These are phyloP conservation scores for Cyberlindnera bimundalis DNA, from an alignment of 805 yeast species.

Conservation along the genomic window DNA sequence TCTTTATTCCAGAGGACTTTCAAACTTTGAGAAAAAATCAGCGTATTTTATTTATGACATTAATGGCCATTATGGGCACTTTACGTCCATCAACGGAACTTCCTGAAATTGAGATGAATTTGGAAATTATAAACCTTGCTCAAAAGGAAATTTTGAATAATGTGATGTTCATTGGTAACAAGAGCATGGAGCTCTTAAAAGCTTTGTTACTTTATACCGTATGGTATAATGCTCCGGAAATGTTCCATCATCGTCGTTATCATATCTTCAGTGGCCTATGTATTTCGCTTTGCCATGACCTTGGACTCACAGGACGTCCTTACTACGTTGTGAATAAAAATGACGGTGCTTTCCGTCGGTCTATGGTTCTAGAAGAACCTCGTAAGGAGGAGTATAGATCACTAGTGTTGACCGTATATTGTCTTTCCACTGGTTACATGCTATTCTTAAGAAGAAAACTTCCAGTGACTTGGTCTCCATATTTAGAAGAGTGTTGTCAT, in stretches of 20 bases:
- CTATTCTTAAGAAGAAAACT: slow-evolving; percentile 62
- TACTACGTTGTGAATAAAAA: slow-evolving; percentile 38
- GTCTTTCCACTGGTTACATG: slow-evolving; percentile 59
- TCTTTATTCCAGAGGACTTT: slow-evolving; percentile 45
- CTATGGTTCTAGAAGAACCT: slow-evolving; percentile 37
- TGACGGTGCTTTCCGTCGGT: slow-evolving; percentile 40
- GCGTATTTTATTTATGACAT: slow-evolving; percentile 61
- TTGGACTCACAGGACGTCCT: slow-evolving; percentile 63
- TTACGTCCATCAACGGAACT: slow-evolving; percentile 29
- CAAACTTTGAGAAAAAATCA: slow-evolving; percentile 45
- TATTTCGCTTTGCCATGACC: slow-evolving; percentile 66
- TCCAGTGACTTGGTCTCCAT: slow-evolving; percentile 57
- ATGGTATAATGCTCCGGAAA: slow-evolving; percentile 85
- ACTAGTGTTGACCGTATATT: slow-evolving; percentile 56
- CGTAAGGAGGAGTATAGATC: slow-evolving; percentile 45
- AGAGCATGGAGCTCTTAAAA: slow-evolving; percentile 64
- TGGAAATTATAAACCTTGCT: slow-evolving; percentile 51
- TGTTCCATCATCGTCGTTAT: slow-evolving; percentile 73
- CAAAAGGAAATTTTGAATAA: slow-evolving; percentile 51
- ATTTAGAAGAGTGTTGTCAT: slow-evolving; percentile 57
- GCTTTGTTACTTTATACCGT: slow-evolving; percentile 56
- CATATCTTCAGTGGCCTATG: slow-evolving; percentile 66
- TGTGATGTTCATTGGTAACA: slow-evolving; percentile 65
- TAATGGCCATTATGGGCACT: slow-evolving; percentile 60
- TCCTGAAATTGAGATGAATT: slow-evolving; percentile 34